Base-by-base conservation (phyloP, 2,329 filamentous ascomycete genomes). In the Chalaropsis thielavioides region DNA sequence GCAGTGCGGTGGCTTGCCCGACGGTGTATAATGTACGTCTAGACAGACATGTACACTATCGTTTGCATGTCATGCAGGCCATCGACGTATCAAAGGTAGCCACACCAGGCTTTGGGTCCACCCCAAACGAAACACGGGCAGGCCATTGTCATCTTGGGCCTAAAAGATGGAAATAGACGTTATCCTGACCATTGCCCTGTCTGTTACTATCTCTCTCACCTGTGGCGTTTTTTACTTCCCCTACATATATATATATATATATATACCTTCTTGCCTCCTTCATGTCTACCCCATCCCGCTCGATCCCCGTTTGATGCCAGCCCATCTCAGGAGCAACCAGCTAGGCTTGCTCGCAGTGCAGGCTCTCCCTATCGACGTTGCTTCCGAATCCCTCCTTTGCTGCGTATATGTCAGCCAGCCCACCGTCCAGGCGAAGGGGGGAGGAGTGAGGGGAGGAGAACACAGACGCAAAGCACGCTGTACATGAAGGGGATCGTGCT, bases 401-500 rank as follows among this genome's bases (percentile, higher is more conserved):
- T 44, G 13, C 17, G 11, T 8, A 15, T 44, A 15, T 44, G 11
- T 44, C 41, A 13, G 13, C 41, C 41, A 4, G 4, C 13, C 17
- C 17, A 46, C 17, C 17, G 44, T n/a, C n/a, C n/a, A 19, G n/a
- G 44, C n/a, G 44, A 46, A 19, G 44, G n/a, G 6, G 7, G 43
- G 1, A n/a, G 1, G 13, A 2, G 13, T 4, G 43, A 19, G 43
- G n/a, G 43, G 27, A 56, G 51, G 27, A 35, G 51, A 56, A 56
- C 13, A 17, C 6, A 56, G 17, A 56, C 27, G 24, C 51, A 31
- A 15, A 56, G 51, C 17, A 35, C 15, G 17, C 27, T 56, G 51
- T 31, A 56, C 51, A 35, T 56, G 51, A n/a, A 56, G 51, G 24
- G 27, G 51, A 56, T 56, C 51, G 51, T 56, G 51, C 51, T 35